Conservation (phyloP, 2,329 filamentous ascomycete genomes). For the Lasiodiplodia sp. region DNA sequence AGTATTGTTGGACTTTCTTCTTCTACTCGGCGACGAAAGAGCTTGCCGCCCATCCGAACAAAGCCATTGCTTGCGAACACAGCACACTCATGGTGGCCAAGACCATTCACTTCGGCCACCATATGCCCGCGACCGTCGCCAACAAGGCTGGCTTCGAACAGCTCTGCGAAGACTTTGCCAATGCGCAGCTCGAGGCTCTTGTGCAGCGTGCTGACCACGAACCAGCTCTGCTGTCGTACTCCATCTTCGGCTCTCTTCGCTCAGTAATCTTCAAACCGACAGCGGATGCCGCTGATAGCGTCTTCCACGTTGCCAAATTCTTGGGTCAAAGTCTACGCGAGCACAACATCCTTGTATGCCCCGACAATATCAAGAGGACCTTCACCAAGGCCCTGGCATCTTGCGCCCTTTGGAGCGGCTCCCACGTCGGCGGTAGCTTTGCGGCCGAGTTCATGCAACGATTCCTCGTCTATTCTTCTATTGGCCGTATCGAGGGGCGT, state of each 20-base stretch:
- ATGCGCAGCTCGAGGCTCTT: background rate
- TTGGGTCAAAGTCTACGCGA: background rate
- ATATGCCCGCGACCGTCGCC: background rate
- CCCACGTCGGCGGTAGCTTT: background rate
- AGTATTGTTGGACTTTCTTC: background rate
- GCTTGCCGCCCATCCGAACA: background rate
- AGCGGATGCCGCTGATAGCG: background rate
- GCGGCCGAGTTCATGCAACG: background rate
- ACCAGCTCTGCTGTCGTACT: background rate
- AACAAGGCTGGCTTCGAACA: background rate
- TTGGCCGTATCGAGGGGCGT: no score
- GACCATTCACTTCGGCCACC: background rate
- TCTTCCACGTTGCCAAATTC: background rate
- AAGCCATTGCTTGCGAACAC: conserved; percentile 6
- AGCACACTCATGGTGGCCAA: background rate
- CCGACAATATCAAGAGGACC: background rate
- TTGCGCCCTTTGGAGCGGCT: conserved; percentile 10
- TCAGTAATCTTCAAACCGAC: background rate
- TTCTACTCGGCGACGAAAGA: background rate
- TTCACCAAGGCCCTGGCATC: background rate
- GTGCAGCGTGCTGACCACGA: background rate
- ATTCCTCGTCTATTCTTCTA: background rate
- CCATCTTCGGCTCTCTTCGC: background rate
- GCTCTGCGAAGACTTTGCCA: background rate
- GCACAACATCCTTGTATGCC: background rate